Base-by-base conservation (phyloP, 768 basidiomycete genomes). In the Tremella fuciformis region DNA sequence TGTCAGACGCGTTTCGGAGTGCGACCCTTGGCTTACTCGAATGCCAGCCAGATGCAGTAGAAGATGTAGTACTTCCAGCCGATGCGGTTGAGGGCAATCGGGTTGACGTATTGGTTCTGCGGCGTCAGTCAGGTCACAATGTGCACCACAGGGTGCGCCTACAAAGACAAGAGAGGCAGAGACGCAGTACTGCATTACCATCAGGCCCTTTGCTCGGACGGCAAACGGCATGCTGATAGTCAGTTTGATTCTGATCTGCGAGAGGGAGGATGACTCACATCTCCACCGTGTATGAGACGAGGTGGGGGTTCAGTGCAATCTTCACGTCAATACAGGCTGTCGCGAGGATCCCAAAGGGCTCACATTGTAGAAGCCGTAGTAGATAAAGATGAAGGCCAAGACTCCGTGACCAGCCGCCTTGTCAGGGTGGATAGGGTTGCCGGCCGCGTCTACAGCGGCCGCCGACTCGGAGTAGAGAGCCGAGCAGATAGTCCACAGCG, bases 381-480 rank as follows among this genome's bases (percentile, higher is more conserved):
- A 66, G 51, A 63, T 37, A 74, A 76, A 78, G 55, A 78, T 70
- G 58, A 69, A 62, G 6, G 71, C 74, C 29, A 78, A 59, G 41
- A 71, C 69, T 19, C 60, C 69, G 34, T 66, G 48, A 19, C 69
- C 69, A 8, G 69, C 69, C 19, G 25, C 15, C 6, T 47, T 60
- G 29, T 34, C 29, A 6, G 29, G 29, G 37, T 58, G 21, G 47
- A 66, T 57, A 19, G 66, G 59, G 55, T 62, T 52, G 13, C 64
- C 64, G 26, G 40, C 56, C 16, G 67, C 59, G 26, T 69, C 63
- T 22, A 62, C 40, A 44, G 54, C n/a, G 13, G 53, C 47, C 1
- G 62, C 57, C 13, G 61, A 57, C 37, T 69, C 62, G 56, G 65
- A 54, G 54, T 62, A 71, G 16, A 70, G 59, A 48, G 64, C 70